Conservation (phyloP, 306 rosid species). For the Neltuma alba region DNA sequence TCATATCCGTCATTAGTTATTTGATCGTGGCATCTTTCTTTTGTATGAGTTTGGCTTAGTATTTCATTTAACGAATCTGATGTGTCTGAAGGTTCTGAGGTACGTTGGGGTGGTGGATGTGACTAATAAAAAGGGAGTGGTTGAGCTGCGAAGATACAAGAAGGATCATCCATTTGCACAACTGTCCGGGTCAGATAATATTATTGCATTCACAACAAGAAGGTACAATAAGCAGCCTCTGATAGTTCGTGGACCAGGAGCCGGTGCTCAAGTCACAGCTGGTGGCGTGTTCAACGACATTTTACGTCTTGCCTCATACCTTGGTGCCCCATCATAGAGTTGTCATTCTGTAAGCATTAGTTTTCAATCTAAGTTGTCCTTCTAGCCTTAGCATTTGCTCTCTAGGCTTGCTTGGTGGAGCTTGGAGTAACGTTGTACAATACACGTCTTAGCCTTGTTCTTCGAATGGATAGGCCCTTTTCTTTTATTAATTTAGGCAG, state of each 20-base stretch:
- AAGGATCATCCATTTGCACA: conserved; percentile 97
- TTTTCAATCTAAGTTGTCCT: conserved; percentile 33
- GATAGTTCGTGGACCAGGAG: conserved; percentile 96
- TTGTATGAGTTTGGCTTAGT: not conserved
- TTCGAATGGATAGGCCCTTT: not conserved
- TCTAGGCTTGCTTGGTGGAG: conserved; percentile 8
- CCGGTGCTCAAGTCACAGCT: conserved; percentile 98
- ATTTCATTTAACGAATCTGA: conserved; percentile 19
- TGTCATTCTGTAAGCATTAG: not conserved
- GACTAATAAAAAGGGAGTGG: conserved; percentile 66
- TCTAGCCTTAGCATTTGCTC: not conserved
- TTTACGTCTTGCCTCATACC: conserved; percentile 94
- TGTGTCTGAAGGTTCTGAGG: conserved; percentile 83
- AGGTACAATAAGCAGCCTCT: conserved; percentile 85
- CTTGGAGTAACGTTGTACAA: not conserved
- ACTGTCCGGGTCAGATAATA: conserved; percentile 89
- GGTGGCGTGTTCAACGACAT: conserved; percentile 95
- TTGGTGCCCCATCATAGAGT: conserved; percentile 91
- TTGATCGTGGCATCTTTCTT: not conserved
- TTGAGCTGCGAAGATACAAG: conserved; percentile 79
- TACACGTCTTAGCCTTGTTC: not conserved
- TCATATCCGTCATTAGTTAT: not conserved
- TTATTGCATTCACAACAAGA: conserved; percentile 87
- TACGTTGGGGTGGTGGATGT: conserved; percentile 95
- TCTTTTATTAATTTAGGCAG: not conserved